These are phyloP conservation scores for Trichoderma koningiopsis DNA, from an alignment of 2,329 filamentous ascomycete genomes.

Conservation along the genomic window DNA sequence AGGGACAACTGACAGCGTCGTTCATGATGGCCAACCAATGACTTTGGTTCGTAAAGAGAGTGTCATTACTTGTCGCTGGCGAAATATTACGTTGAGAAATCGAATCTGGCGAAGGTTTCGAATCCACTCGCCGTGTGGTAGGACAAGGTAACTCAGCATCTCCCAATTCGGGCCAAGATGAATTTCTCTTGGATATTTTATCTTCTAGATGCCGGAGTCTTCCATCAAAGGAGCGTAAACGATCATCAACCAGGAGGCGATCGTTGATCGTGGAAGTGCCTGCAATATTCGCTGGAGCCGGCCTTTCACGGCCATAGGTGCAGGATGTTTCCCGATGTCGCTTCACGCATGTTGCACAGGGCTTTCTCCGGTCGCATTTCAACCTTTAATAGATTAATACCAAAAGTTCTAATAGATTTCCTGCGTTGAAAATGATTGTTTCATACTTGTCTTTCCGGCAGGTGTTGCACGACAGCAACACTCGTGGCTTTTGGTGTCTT, in stretches of 20 bases:
- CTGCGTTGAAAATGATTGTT: too few species aligned
- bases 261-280: not conserved
- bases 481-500: not conserved
- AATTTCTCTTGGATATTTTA: not conserved
- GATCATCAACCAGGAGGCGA: not conserved
- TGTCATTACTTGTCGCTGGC: not conserved
- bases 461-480: not conserved
- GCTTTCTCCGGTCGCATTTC: not conserved
- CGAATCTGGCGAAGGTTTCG: not conserved
- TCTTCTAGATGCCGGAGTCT: not conserved
- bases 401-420: not conserved
- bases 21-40: not conserved
- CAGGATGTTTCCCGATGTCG: not conserved
- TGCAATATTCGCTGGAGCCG: not conserved
- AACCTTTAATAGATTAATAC: not conserved
- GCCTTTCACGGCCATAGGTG: not conserved
- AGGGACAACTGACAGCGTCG: not conserved
- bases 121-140: not conserved
- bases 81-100: not conserved
- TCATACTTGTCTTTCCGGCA: not conserved
- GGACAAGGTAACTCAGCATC: not conserved
- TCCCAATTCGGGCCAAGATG: not conserved
- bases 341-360: not conserved
- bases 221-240: not conserved
- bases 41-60: not conserved